Evolutionary conservation across 2,329 filamentous ascomycete genomes (phyloP).

Genomic region (Fusarium sp.): DNA sequence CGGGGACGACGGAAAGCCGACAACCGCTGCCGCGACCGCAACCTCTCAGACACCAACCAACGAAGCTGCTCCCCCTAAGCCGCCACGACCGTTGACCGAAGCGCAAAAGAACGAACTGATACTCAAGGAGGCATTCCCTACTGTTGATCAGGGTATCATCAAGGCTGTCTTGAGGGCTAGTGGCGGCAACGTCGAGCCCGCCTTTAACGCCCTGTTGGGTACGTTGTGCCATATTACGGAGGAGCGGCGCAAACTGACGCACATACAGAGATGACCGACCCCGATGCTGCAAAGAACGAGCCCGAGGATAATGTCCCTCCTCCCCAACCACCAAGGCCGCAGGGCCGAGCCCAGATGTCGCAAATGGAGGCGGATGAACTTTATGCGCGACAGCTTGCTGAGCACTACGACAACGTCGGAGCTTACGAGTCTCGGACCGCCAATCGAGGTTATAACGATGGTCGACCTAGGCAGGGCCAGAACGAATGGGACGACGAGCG

Average conservation of each 20-base stretch:
- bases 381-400: slow-evolving; percentile 91
- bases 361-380: slow-evolving; percentile 92
- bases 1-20: slow-evolving; percentile 54
- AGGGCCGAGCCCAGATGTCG: slow-evolving; percentile 71
- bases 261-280: slow-evolving; percentile 79
- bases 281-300: slow-evolving; percentile 71
- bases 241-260: slow-evolving; percentile 20
- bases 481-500: slow-evolving; percentile 66
- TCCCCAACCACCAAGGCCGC: slow-evolving; percentile 84
- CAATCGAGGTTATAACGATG: slow-evolving; percentile 51
- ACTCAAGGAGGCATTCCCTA: slow-evolving; percentile 92
- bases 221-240: slow-evolving; percentile 33
- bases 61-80: slow-evolving; percentile 77
- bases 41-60: slow-evolving; percentile 49
- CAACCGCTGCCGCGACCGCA: slow-evolving; percentile 41
- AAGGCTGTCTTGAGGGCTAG: slow-evolving; percentile 91
- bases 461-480: slow-evolving; percentile 52
- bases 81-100: slow-evolving; percentile 84
- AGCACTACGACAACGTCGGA: slow-evolving; percentile 81
- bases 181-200: slow-evolving; percentile 87
- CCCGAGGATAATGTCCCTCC: slow-evolving; percentile 69
- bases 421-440: slow-evolving; percentile 69
- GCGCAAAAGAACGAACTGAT: slow-evolving; percentile 88
- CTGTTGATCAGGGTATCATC: slow-evolving; percentile 82
- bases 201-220: slow-evolving; percentile 95